A percentile compares a stretch with the other conserved stretches of the same genome.
phyloP scores from a whole-genome alignment of 2,329 filamentous ascomycete species.

The Fonsecaea multimorphosa region DNA sequence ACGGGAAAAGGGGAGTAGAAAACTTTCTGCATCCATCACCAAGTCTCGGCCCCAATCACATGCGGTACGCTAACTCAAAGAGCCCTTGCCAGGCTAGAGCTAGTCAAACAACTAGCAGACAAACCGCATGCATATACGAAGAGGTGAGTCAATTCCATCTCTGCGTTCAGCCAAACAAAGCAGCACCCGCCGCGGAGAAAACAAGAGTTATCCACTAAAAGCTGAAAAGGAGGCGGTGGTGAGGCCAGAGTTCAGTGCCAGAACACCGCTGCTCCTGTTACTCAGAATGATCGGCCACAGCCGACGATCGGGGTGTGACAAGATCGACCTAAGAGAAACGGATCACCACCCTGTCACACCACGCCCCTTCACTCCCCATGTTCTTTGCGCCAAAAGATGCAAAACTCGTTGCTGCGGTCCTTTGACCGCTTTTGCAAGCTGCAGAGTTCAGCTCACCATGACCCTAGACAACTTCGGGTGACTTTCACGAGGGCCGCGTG shows the following conservation, averaged over 20 bases:
- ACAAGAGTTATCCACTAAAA: neutral
- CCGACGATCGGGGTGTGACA: constrained; percentile 6
- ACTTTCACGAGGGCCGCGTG: constrained; percentile 45
- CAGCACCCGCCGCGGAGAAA: neutral
- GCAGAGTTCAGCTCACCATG: neutral
- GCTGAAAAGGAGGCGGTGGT: neutral
- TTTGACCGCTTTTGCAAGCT: neutral
- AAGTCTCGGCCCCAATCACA: constrained; percentile 4
- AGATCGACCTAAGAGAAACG: neutral
- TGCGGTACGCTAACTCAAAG: neutral
- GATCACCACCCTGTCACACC: neutral
- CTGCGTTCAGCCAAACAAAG: neutral
- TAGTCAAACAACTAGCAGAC: neutral
- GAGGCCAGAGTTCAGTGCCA: constrained; percentile 14
- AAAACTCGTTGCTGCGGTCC: neutral
- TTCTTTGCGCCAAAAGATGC: neutral
- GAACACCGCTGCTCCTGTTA: neutral
- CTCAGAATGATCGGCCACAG: neutral
- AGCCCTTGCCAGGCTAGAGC: neutral
- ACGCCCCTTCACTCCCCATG: neutral
- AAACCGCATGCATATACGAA: neutral
- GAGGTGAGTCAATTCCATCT: neutral
- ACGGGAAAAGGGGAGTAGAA: neutral
- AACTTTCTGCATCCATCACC: neutral
- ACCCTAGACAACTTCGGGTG: neutral